These are phyloP conservation scores for Epichloe hybrida DNA, from an alignment of 2,329 filamentous ascomycete species.

Conservation along the genomic window DNA sequence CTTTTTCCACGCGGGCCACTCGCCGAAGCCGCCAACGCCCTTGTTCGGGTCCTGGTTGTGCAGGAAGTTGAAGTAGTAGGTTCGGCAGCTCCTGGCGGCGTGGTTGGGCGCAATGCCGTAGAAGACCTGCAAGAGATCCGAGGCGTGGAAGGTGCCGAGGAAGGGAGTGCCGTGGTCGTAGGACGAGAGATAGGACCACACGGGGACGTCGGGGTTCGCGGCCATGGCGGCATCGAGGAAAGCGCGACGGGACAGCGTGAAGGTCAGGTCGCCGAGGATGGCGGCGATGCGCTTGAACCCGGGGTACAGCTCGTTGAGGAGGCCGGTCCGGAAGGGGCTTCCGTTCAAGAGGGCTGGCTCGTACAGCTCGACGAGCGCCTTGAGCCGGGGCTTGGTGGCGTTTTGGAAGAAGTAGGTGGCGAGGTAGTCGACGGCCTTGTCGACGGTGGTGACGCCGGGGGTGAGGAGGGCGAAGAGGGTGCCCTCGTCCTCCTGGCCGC, in stretches of 20 bases:
- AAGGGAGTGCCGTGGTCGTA: slow-evolving; percentile 57
- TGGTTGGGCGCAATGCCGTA: slow-evolving; percentile 50
- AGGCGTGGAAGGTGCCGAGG: slow-evolving; percentile 63
- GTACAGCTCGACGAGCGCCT: slow-evolving; percentile 48
- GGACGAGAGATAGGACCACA: slow-evolving; percentile 63
- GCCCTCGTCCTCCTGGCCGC: slow-evolving; percentile 2
- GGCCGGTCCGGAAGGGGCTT: slow-evolving; percentile 57
- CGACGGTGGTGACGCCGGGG: slow-evolving; percentile 40
- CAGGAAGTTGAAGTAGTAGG: slow-evolving; percentile 62
- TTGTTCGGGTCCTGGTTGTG: slow-evolving; percentile 58
- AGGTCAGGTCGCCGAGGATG: slow-evolving; percentile 61
- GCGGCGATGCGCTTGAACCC: slow-evolving; percentile 67
- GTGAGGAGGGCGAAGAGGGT: neutral
- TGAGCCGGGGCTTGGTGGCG: slow-evolving; percentile 37
- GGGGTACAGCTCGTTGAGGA: slow-evolving; percentile 60
- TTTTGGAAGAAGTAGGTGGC: slow-evolving; percentile 42
- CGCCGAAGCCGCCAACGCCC: slow-evolving; percentile 24
- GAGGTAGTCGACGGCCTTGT: slow-evolving; percentile 49
- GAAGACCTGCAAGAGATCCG: slow-evolving; percentile 57
- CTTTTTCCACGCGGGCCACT: slow-evolving; percentile 30
- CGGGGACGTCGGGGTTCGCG: slow-evolving; percentile 43
- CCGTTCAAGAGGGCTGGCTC: slow-evolving; percentile 40
- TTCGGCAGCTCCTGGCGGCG: slow-evolving; percentile 44
- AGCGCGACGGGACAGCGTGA: slow-evolving; percentile 55
- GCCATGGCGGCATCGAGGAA: slow-evolving; percentile 38